Conservation (phyloP, 2,329 filamentous ascomycete genomes). For the Cryphonectria carpinicola region DNA sequence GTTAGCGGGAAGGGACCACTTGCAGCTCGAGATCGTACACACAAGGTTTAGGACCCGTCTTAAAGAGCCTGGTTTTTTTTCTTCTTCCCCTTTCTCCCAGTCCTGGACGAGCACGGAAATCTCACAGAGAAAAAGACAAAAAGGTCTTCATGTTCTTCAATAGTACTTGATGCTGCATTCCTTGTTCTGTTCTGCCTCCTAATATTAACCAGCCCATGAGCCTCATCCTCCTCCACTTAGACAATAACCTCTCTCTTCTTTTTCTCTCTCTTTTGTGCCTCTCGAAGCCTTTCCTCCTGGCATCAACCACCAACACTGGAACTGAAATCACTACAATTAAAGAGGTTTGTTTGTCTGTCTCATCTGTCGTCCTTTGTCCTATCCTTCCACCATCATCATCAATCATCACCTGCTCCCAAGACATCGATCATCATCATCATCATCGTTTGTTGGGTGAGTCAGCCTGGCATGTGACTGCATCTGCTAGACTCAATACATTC, state of each 20-base stretch:
- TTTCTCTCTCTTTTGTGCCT: background rate
- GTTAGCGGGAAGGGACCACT: background rate
- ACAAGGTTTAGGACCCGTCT: background rate
- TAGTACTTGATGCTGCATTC: background rate
- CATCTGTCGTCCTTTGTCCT: background rate
- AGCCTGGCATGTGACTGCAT: conserved; percentile 23
- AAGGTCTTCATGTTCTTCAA: background rate
- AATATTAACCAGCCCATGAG: background rate
- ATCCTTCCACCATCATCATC: background rate
- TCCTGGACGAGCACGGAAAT: background rate
- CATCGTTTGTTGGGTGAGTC: conserved; percentile 3
- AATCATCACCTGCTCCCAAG: background rate
- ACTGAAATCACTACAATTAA: background rate
- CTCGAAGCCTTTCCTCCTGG: background rate
- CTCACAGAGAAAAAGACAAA: background rate
- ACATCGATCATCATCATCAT: conserved; percentile 3
- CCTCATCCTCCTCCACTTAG: background rate
- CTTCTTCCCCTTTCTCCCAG: background rate
- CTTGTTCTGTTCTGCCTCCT: background rate
- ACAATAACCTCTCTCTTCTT: no score
- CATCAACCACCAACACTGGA: background rate
- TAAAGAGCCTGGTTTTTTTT: background rate
- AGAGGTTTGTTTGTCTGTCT: background rate
- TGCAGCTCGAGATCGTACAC: background rate
- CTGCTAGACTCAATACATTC: conserved; percentile 5